Percentiles rank a stretch among this genome's conserved stretches.
These are phyloP conservation scores for Coniochaeta ligniaria DNA, from an alignment of 2,329 filamentous ascomycete genomes.

Conservation along the genomic window DNA sequence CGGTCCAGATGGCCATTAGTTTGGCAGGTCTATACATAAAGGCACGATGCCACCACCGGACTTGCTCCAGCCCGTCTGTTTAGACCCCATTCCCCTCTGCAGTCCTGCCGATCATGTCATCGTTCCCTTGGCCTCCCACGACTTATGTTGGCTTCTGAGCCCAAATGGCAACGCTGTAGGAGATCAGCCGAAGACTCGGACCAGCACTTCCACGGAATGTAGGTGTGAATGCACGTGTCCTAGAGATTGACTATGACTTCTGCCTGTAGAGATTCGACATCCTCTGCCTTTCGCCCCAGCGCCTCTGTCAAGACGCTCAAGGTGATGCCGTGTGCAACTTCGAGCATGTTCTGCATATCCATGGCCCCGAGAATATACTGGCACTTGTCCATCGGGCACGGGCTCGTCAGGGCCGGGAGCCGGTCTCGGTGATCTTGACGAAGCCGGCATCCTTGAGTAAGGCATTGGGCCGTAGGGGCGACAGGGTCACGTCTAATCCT, in stretches of 20 bases:
- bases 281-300: not conserved
- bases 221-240: not conserved
- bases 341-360: constrained; percentile 1
- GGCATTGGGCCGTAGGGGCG: constrained; percentile 12
- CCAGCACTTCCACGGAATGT: not conserved
- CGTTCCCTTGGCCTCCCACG: not conserved
- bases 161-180: not conserved
- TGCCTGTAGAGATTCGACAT: not conserved
- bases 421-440: constrained; percentile 7
- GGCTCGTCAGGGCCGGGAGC: constrained; percentile 14
- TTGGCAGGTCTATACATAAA: not conserved
- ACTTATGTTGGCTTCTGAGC: not conserved
- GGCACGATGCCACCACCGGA: not conserved
- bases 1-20: not conserved
- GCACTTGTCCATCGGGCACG: constrained; percentile 14
- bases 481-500: constrained; percentile 13
- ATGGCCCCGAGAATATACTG: not conserved
- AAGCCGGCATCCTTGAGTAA: constrained; percentile 10
- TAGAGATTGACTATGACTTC: not conserved
- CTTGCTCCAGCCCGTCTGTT: not conserved
- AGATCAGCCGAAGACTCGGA: not conserved
- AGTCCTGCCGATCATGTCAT: not conserved
- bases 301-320: not conserved
- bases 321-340: not conserved
- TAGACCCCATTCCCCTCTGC: not conserved